Base-by-base conservation (phyloP, 495 filamentous ascomycete genomes). In the Xylona heveae region DNA sequence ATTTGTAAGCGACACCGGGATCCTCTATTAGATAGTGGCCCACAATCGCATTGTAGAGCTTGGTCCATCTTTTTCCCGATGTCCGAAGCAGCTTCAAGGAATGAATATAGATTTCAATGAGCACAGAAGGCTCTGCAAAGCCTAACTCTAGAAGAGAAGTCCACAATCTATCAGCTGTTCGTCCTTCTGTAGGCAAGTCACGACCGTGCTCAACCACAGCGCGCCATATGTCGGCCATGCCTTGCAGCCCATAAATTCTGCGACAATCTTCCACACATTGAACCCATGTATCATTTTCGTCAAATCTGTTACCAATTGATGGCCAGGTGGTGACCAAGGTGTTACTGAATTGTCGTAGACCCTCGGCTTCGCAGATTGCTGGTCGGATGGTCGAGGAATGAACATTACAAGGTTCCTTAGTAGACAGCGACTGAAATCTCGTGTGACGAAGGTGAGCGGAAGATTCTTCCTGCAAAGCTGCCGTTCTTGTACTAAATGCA, bases 141-240 rank as follows among this genome's bases (percentile, higher is more conserved):
- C 61, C 66, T 26, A 62, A 34, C 15, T 57, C 42, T 33, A 71
- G 44, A 37, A 76, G 63, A 24, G 50, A 57, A 12, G 47, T 42
- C 73, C 73, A 78, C 0, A 76, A 51, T 34, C 52, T 49, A 26
- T 66, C 50, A 14, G 66, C 69, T n/a, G 45, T 27, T 19, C 43
- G 44, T 12, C 63, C 66, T 1, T 29, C 34, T 0, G 58, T 54
- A 16, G 69, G 68, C 3, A 77, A 38, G 23, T 44, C 50, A 17
- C 68, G 35, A 2, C 49, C 48, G 13, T 59, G 54, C 7, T 48
- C 39, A 15, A 59, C 58, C 36, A 83, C 50, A 3, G 61, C 67
- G 31, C 60, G 48, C 68, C 72, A 88, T 23, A 82, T 71, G 23
- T 56, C 53, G 10, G 53, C 20, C 2, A 70, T 62, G 0, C 78